Evolutionary conservation across 371 early-diverging fungal species (phyloP), one percentile per base, ranked within the genome.

Genomic region (Mucor sp.): DNA sequence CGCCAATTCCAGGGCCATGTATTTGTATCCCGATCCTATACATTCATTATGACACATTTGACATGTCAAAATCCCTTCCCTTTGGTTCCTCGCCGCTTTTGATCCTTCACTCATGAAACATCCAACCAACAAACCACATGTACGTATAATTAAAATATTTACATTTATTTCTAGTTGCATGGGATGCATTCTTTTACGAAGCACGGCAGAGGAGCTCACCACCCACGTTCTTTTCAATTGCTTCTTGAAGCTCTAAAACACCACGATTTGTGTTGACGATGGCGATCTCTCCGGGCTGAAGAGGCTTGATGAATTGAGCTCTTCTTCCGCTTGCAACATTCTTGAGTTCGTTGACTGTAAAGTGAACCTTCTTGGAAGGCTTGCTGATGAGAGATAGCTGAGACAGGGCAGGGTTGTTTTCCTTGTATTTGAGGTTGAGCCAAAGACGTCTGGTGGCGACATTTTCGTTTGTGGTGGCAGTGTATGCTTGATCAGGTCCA

Each of bases 401-500:
- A 47, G 74, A 80, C 56, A 98, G 76, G 8, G 93, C 95, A 27
- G 97, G 94, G 56, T 81, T 73, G 62, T 95, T 94, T 62, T 94
- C 87, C 69, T 90, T 85, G 88, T 97, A 98, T 82, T 98, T 98
- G 60, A 98, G 87, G 41, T 90, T 85, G 28, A 98, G 87, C 98
- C 98, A 98, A 44, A 97, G 84, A 15, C 95, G 88, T 47, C 95
- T 89, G 19, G 90, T 90, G 7, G 97, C 95, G 30, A 95, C 80
- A 69, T 96, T 96, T 65, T 89, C 88, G 63, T 90, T 87, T 19
- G 91, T 93, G 56, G 92, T 92, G 19, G 94, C 89, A 23, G 92
- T 91, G 74, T 89, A 89, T 27, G 48, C 72, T 12, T 81, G 80
- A 69, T 90, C 89, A 50, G 93, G 91, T 28, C 91, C 93, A 28